phyloP scores from a whole-genome alignment of 768 basidiomycete species.

The Podaxis sp. region DNA sequence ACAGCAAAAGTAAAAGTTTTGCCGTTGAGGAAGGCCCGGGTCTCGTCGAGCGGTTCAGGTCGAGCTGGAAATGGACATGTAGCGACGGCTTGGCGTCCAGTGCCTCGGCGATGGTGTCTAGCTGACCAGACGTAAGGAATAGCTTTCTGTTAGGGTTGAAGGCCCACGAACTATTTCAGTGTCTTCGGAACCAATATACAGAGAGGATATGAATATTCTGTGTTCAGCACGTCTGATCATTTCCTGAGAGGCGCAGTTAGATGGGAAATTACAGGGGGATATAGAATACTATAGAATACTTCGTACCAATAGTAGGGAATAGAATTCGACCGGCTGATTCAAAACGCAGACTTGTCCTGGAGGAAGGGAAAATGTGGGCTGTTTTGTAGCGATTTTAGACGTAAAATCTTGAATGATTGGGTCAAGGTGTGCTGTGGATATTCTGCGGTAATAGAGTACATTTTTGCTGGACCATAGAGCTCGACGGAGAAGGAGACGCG shows the following conservation, averaged over 20 bases:
- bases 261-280: background rate
- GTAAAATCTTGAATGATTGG: slow-evolving; percentile 32
- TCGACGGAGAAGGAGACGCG: slow-evolving; percentile 32
- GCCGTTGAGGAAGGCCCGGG: slow-evolving; percentile 70
- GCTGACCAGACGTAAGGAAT: slow-evolving; percentile 41
- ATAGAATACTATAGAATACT: background rate
- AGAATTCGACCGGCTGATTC: slow-evolving; percentile 30
- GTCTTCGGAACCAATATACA: slow-evolving; percentile 86
- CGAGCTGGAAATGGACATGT: slow-evolving; percentile 70
- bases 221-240: slow-evolving; percentile 76
- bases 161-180: slow-evolving; percentile 63
- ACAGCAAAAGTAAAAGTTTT: slow-evolving; percentile 67
- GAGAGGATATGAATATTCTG: slow-evolving; percentile 86
- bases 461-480: slow-evolving; percentile 4
- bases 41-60: slow-evolving; percentile 78
- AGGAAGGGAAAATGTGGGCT: slow-evolving; percentile 43
- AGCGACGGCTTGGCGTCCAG: slow-evolving; percentile 61
- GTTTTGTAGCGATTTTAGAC: slow-evolving; percentile 26
- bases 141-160: background rate
- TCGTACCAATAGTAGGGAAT: slow-evolving; percentile 52
- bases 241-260: slow-evolving; percentile 41
- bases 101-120: slow-evolving; percentile 62
- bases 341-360: slow-evolving; percentile 49
- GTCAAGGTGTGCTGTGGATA: slow-evolving; percentile 20
- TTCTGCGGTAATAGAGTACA: background rate